Evolutionary conservation across 257 asterid species (phyloP), one percentile per base, ranked within the genome.

Genomic region (Knoxia roxburghii): DNA sequence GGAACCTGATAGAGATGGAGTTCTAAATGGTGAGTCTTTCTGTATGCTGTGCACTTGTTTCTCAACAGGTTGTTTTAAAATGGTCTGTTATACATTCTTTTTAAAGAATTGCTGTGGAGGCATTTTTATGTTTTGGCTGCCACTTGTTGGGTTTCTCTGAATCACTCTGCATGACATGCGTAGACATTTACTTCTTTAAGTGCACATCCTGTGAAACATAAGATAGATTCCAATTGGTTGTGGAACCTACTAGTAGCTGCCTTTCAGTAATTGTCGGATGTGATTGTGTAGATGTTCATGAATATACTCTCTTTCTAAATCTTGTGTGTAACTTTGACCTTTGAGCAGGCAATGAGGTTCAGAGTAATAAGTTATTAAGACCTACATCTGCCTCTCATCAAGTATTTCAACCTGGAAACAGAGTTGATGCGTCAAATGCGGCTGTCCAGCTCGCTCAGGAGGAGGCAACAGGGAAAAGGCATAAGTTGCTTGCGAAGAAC

Each of bases 21-120:
- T 71, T 75, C 51, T 67, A 56, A 76, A 74, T 69, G 87, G 95
- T 87, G 76, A 84, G 87, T 82, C 67, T 62, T 71, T 77, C 67
- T 63, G 72, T 64, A 30, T 62, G 62, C 20, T 37, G n/a, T n/a
- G 72, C 24, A 33, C 39, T 45, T 49, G 40, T 23, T 40, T 39
- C 3, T 37, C 20, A 1, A 18, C 0, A 14, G 29, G 33, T 67
- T 59, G 30, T 14, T 66, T 7, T 21, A 57, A 26, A 21, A 55
- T 49, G 64, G 10, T 5, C 37, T 26, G 10, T n/a, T 54, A 48
- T 43, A 30, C 18, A 37, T 21, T 54, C 17, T 59, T 48, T 7
- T 41, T 12, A 64, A 60, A 30, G 29, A 53, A 43, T 24, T 24
- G 41, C 24, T 6, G 30, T 52, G 26, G 29, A 54, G 41, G 24